A percentile compares a stretch with the other conserved stretches of the same genome.
Conservation (phyloP, 306 rosid species). For the Morella rubra region DNA sequence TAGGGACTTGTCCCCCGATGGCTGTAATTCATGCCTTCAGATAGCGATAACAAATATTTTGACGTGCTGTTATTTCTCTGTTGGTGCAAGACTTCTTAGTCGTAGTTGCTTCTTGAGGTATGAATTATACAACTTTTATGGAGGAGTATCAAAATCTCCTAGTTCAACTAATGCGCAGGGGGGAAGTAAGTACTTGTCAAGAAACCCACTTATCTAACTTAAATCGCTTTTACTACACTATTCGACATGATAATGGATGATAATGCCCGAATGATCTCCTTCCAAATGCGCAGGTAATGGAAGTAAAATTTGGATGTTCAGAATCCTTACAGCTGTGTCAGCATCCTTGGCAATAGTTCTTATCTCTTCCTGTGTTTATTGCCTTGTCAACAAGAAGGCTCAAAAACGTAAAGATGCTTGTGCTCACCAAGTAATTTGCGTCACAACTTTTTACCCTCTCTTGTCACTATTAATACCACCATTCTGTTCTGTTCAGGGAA, state of each 20-base stretch:
- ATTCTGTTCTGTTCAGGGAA: conserved; percentile 30
- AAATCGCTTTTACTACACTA: background rate
- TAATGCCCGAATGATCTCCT: conserved; percentile 7
- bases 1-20: conserved; percentile 44
- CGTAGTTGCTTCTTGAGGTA: conserved; percentile 63
- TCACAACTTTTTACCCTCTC: background rate
- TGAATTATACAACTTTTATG: conserved; percentile 54
- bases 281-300: conserved; percentile 32
- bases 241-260: background rate
- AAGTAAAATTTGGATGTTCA: conserved; percentile 35
- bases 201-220: background rate
- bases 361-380: conserved; percentile 28
- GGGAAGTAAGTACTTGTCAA: conserved; percentile 31
- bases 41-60: conserved; percentile 41
- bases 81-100: conserved; percentile 60
- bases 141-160: conserved; percentile 21
- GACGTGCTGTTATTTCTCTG: conserved; percentile 34
- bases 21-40: conserved; percentile 47
- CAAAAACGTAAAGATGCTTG: background rate
- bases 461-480: background rate
- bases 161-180: conserved; percentile 20
- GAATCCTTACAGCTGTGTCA: conserved; percentile 12
- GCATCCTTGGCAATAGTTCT: conserved; percentile 31
- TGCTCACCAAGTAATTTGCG: background rate
- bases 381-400: background rate